Evolutionary conservation across 2,329 filamentous ascomycete species (phyloP).

Genomic region (Alternaria atra): DNA sequence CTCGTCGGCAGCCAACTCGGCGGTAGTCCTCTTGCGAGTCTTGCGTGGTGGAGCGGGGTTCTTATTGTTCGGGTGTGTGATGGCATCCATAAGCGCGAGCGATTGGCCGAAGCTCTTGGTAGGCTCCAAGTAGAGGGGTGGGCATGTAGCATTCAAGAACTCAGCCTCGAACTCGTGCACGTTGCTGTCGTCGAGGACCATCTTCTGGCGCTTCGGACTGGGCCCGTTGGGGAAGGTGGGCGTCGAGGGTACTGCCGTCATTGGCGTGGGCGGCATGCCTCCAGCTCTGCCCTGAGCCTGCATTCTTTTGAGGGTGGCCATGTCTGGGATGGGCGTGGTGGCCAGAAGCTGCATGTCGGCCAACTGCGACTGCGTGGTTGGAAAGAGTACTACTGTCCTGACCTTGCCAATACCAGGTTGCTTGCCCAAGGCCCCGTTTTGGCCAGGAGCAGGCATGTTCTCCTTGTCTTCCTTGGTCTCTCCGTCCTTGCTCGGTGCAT

Average conservation of each 20-base stretch:
- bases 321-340: conserved; percentile 68
- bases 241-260: conserved; percentile 63
- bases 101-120: conserved; percentile 74
- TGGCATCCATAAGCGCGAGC: conserved; percentile 73
- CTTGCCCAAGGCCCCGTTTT: conserved; percentile 58
- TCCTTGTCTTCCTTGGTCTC: conserved; percentile 61
- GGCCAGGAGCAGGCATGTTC: conserved; percentile 63
- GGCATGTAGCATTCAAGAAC: conserved; percentile 75
- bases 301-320: conserved; percentile 59
- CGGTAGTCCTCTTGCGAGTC: conserved; percentile 89
- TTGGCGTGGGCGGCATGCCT: conserved; percentile 73
- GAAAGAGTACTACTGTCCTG: conserved; percentile 82
- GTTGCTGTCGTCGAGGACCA: conserved; percentile 78
- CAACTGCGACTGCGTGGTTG: conserved; percentile 78
- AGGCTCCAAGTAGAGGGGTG: conserved; percentile 80
- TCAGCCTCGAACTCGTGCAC: conserved; percentile 79
- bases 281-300: conserved; percentile 56
- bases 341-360: conserved; percentile 80
- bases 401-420: conserved; percentile 62
- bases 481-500: conserved; percentile 33
- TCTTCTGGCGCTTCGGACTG: conserved; percentile 76
- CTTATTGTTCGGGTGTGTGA: conserved; percentile 80
- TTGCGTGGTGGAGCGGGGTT: conserved; percentile 83
- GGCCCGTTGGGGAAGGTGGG: conserved; percentile 65
- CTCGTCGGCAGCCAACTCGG: conserved; percentile 94